phyloP scores from a whole-genome alignment of 2,329 filamentous ascomycete genomes.

The Penicillium sp. region DNA sequence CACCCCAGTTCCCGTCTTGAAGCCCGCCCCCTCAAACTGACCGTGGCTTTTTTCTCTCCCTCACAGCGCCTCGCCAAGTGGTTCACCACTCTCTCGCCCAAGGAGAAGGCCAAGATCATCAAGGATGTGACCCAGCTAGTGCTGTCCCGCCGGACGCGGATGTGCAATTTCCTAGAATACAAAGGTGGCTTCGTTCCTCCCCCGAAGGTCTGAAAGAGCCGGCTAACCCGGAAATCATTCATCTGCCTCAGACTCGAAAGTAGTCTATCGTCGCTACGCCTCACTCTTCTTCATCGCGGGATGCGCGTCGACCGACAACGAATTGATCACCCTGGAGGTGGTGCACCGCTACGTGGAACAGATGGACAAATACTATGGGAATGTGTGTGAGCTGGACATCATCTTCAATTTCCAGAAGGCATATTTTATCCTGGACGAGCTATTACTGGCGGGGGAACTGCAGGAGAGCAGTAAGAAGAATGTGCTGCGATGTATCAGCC shows the following conservation, averaged over 20 bases:
- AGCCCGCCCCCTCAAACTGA: conserved; percentile 26
- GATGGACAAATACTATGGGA: conserved; percentile 99
- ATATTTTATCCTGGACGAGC: conserved; percentile 97
- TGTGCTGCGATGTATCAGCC: conserved; percentile 90
- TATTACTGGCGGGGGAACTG: conserved; percentile 92
- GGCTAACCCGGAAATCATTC: neutral
- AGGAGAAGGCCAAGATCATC: conserved; percentile 99
- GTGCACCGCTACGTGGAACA: conserved; percentile 99
- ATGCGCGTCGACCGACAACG: conserved; percentile 95
- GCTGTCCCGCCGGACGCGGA: conserved; percentile 90
- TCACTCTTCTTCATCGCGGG: conserved; percentile 99
- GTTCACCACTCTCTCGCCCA: conserved; percentile 97
- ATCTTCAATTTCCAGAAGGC: conserved; percentile 99
- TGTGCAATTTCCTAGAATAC: conserved; percentile 99
- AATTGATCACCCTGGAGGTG: conserved; percentile 96
- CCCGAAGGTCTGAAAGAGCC: no score
- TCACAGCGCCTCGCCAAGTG: conserved; percentile 93
- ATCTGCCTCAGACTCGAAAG: conserved; percentile 77
- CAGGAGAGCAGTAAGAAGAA: conserved; percentile 99
- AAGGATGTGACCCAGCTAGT: conserved; percentile 99
- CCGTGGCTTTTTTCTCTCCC: conserved; percentile 31
- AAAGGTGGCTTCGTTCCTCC: conserved; percentile 68
- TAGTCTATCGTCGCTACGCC: conserved; percentile 97
- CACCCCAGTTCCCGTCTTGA: conserved; percentile 39
- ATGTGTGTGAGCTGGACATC: conserved; percentile 98